Evolutionary conservation across 306 rosid genomes (phyloP), one percentile per base, ranked within the genome.

Genomic region (Sesbania bispinosa): DNA sequence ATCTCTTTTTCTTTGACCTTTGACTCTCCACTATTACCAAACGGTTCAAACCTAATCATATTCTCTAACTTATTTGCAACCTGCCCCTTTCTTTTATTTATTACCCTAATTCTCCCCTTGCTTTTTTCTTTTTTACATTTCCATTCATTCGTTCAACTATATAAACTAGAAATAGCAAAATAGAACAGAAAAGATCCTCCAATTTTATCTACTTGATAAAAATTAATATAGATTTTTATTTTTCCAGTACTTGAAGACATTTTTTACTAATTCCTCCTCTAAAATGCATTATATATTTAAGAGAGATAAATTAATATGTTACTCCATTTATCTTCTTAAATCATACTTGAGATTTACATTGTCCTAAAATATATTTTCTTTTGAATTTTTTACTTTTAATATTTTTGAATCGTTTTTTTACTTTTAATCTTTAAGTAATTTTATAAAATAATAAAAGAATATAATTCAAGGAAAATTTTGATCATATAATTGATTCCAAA

Each of bases 1-100:
- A 72, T 74, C 87, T 80, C 71, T 77, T 80, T 77, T 69, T 83
- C 89, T 84, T 90, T 87, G 98, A 93, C 97, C 96, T 48, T 87
- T 90, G 98, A 93, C 97, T 81, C 67, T 20, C 86, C 85, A 81
- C 66, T 67, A 41, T 58, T 69, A 63, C 84, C 84, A 74, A 71
- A 73, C 70, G n/a, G 1, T 63, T 63, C 73, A 21, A 60, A 58
- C 81, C 81, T 65, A 75, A 75, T 78, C 79, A 47, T 74, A 26
- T 36, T 47, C 59, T 8, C 26, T 59, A 11, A 51, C 74, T 13
- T 47, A 5, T 65, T 81, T 79, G 57, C 65, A 23, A 10, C 20
- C 16, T 62, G 21, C 51, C 71, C 84, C 79, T 67, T 32, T 55
- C 61, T 67, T 47, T 61, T 32, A 0, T 18, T 6, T 52, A 18